Conservation (phyloP, 768 basidiomycete genomes). For the Phanerochaete carnosa region DNA sequence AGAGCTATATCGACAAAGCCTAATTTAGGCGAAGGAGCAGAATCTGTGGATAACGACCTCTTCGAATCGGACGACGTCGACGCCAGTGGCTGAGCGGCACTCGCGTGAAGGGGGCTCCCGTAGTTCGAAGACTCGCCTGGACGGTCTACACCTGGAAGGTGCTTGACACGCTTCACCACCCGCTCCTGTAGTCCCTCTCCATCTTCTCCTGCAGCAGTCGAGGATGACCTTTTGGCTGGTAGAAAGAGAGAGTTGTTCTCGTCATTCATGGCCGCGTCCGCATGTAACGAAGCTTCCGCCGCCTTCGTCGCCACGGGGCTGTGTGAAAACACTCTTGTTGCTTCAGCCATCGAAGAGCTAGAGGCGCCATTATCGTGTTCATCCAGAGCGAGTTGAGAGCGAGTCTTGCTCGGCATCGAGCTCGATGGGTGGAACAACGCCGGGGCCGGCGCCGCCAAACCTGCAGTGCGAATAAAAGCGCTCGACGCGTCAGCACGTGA, state of each 20-base stretch:
- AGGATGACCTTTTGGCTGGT: conserved; percentile 7
- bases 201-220: background rate
- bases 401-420: conserved; percentile 9
- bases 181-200: conserved; percentile 2
- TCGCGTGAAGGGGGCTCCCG: background rate
- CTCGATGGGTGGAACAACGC: background rate
- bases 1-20: background rate
- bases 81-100: background rate
- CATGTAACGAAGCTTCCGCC: background rate
- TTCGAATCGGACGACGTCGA: background rate
- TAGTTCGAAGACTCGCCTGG: background rate
- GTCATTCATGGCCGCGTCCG: background rate
- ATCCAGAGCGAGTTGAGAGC: conserved; percentile 7
- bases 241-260: background rate
- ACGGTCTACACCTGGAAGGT: background rate
- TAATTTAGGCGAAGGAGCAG: background rate
- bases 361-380: background rate
- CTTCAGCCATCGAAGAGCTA: background rate
- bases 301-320: background rate
- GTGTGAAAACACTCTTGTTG: background rate
- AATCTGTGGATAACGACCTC: conserved; percentile 10
- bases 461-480: background rate
- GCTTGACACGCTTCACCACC: conserved; percentile 7
- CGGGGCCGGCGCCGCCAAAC: background rate
- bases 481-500: conserved; percentile 3